Conservation (phyloP, 768 basidiomycete species). For the Leccinum disarticulatum region DNA sequence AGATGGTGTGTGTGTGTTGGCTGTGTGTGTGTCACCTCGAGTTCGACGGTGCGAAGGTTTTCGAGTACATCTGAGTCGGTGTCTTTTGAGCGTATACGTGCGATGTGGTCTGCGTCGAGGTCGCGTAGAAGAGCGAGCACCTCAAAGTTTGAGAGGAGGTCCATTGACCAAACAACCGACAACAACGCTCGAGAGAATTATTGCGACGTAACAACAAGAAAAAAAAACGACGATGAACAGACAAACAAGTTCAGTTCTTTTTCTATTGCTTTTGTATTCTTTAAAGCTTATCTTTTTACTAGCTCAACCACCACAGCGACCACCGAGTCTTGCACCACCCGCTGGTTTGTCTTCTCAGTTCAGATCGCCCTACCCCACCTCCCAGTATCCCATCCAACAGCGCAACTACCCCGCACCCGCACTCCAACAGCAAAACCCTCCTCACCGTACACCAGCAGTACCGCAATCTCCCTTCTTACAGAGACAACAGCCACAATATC, state of each 20-base stretch:
- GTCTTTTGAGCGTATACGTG: constrained; percentile 70
- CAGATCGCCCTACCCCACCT: constrained; percentile 49
- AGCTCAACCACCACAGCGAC: constrained; percentile 84
- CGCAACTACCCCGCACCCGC: constrained; percentile 39
- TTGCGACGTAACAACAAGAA: not conserved
- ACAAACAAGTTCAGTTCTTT: constrained; percentile 40
- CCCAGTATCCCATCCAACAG: constrained; percentile 34
- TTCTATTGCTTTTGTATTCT: not conserved
- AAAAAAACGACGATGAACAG: constrained; percentile 49
- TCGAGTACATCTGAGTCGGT: constrained; percentile 59
- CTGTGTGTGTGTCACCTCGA: constrained; percentile 46
- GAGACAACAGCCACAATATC: constrained; percentile 52
- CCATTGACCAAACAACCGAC: constrained; percentile 28
- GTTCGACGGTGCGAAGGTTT: constrained; percentile 82
- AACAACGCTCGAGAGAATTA: constrained; percentile 18
- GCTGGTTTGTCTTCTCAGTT: constrained; percentile 63
- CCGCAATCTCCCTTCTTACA: constrained; percentile 66
- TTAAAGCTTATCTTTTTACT: not conserved
- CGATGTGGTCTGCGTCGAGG: constrained; percentile 71
- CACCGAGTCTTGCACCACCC: constrained; percentile 69
- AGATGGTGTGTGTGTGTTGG: not conserved
- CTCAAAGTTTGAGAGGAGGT: constrained; percentile 86
- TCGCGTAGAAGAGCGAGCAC: constrained; percentile 76
- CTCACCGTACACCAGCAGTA: constrained; percentile 56
- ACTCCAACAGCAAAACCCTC: constrained; percentile 50